These are phyloP conservation scores for Monosporascus sp. DNA, from an alignment of 2,329 filamentous ascomycete genomes.

Conservation along the genomic window DNA sequence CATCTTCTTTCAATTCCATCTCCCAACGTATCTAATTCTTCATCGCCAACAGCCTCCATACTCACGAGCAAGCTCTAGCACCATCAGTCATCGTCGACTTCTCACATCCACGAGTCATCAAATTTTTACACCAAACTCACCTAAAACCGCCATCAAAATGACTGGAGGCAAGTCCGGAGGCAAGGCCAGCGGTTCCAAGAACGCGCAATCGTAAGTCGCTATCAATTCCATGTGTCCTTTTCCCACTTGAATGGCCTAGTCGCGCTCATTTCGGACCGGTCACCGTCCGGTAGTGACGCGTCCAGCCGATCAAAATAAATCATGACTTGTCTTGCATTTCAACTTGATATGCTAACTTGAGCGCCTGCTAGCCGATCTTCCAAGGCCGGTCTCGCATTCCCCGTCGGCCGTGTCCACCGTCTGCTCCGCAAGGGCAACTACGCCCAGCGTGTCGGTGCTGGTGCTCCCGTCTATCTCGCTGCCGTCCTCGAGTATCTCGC, in stretches of 20 bases:
- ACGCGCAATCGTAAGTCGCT: conserved; percentile 88
- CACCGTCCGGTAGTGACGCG: conserved; percentile 33
- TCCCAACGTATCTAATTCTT: conserved; percentile 18
- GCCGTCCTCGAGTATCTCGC: conserved; percentile 98
- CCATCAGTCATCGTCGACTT: conserved; percentile 15
- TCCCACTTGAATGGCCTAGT: neutral
- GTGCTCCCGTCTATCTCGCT: conserved; percentile 93
- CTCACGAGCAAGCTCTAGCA: conserved; percentile 14
- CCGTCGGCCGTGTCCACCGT: conserved; percentile 98
- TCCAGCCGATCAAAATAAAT: conserved; percentile 18
- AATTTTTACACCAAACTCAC: conserved; percentile 27
- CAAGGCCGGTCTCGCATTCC: conserved; percentile 98
- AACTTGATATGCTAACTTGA: conserved; percentile 32
- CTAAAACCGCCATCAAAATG: conserved; percentile 67
- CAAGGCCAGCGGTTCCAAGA: conserved; percentile 99
- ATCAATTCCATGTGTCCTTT: conserved; percentile 4
- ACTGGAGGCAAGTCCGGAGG: conserved; percentile 99
- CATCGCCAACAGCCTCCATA: conserved; percentile 18
- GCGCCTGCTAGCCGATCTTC: conserved; percentile 72
- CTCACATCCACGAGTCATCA: conserved; percentile 6
- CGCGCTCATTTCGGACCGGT: neutral
- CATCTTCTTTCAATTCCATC: conserved; percentile 33
- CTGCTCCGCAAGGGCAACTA: conserved; percentile 99
- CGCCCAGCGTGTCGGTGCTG: conserved; percentile 97
- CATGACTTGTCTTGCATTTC: conserved; percentile 3